Evolutionary conservation across 1,284 basidiomycete genomes (phyloP), one percentile per base, ranked within the genome.

Genomic region (Kalmanozyma brasiliensis): DNA sequence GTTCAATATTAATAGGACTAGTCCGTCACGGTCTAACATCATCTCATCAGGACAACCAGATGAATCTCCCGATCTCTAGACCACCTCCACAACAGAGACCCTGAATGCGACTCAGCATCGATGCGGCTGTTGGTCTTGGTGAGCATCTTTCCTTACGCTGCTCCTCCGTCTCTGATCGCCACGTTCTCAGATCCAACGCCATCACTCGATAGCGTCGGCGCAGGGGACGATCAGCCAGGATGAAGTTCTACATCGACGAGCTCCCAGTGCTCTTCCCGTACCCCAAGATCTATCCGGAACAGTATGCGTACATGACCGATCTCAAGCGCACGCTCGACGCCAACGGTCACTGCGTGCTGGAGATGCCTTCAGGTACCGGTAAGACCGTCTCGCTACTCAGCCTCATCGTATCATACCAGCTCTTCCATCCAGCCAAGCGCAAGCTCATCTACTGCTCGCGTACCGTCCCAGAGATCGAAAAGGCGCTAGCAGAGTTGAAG

Each of bases 391-490:
- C 94, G 10, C 86, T 99, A 4, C 86, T 99, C 26, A 95, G 93
- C 14, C 85, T 99, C 59, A 99, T 99, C 84, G 91, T 99, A 42
- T 94, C 94, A 22, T 99, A 98, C 82, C 95, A 98, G 41, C 70
- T 94, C 91, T 96, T 94, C 84, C 93, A 94, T 81, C 91, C 93
- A 9, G 90, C 89, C 8, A 89, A 90, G 64, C 88, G 96, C 67
- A 98, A 98, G 83, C 89, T 99, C 72, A 91, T 99, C 73, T 99
- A 99, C 83, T 99, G 96, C 84, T 98, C 96, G 22, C 94, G 96
- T 80, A 99, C 96, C 3, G 96, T 99, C n/a, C 96, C 96, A 7
- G 96, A 99, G 84, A 99, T 99, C 74, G 96, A 99, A 83, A 99
- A 99, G 83, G 96, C 96, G 0, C 85, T 99, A 43, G 89, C 94